These are phyloP conservation scores for Amylocystis lapponica DNA, from an alignment of 768 basidiomycete genomes.

Conservation along the genomic window DNA sequence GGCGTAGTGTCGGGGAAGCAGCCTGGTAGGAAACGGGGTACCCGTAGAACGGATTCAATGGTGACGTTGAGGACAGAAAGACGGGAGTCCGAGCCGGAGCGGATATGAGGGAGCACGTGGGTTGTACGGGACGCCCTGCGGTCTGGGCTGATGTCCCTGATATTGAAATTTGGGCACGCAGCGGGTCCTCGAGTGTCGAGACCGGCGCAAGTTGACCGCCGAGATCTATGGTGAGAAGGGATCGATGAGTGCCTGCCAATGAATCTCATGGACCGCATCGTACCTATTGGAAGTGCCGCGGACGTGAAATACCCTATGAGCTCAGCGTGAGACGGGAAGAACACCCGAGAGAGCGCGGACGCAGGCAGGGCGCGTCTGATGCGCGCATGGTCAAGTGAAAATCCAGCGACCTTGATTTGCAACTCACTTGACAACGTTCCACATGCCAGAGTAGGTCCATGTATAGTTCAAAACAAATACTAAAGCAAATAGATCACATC, in stretches of 20 bases:
- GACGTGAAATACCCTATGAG: constrained; percentile 51
- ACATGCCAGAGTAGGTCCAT: constrained; percentile 66
- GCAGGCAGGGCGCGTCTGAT: constrained; percentile 59
- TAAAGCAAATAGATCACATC: constrained; percentile 23
- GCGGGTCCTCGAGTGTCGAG: constrained; percentile 44
- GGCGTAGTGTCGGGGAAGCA: constrained; percentile 40
- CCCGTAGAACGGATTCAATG: constrained; percentile 69
- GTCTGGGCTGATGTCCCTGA: neutral
- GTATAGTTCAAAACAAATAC: constrained; percentile 72
- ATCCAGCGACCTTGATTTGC: neutral
- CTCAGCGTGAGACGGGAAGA: constrained; percentile 55
- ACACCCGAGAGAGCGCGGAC: constrained; percentile 53
- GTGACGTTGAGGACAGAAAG: constrained; percentile 44
- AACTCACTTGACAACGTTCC: constrained; percentile 60
- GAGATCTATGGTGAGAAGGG: constrained; percentile 47
- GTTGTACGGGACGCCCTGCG: constrained; percentile 1
- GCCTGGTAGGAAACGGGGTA: constrained; percentile 46
- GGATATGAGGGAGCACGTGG: neutral
- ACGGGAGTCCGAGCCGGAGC: constrained; percentile 2
- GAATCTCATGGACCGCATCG: too few relatives aligned
- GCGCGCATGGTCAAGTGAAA: constrained; percentile 3
- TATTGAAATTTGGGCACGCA: constrained; percentile 14
- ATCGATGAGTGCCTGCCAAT: constrained; percentile 17
- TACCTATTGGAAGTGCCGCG: constrained; percentile 55
- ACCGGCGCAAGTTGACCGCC: constrained; percentile 57